Evolutionary conservation across 768 basidiomycete genomes (phyloP).

Genomic region (Boletus rubescentipes): DNA sequence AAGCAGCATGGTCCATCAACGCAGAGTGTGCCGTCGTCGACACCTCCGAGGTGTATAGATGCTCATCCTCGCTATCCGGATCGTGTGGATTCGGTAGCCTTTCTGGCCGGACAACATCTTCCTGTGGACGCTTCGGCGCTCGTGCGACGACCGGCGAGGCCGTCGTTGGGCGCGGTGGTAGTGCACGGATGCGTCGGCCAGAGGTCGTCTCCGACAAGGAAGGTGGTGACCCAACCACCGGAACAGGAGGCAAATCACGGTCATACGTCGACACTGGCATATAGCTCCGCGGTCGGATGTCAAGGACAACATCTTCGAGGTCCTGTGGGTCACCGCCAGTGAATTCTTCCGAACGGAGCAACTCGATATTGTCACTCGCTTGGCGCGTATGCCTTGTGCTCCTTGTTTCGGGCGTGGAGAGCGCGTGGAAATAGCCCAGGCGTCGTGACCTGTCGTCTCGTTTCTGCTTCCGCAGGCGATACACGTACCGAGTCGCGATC

Average conservation of each 20-base stretch:
- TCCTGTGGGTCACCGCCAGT: slow-evolving; percentile 5
- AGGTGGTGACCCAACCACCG: slow-evolving; percentile 9
- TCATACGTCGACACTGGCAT: slow-evolving; percentile 18
- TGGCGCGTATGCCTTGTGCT: slow-evolving; percentile 19
- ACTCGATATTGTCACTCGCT: slow-evolving; percentile 29
- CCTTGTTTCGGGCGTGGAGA: slow-evolving; percentile 16
- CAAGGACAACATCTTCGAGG: slow-evolving; percentile 20
- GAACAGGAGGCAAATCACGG: slow-evolving; percentile 10
- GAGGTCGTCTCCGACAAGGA: slow-evolving; percentile 11
- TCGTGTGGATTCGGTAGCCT: slow-evolving; percentile 7
- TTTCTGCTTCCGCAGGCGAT: slow-evolving; percentile 53
- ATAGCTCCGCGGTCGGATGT: slow-evolving; percentile 21
- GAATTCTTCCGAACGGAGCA: slow-evolving; percentile 22
- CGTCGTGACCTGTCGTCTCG: slow-evolving; percentile 36
- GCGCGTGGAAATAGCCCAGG: slow-evolving; percentile 33
- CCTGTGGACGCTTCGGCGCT: neutral
- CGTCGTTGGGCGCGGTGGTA: slow-evolving; percentile 28
- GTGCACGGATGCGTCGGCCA: slow-evolving; percentile 25
- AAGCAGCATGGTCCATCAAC: slow-evolving; percentile 30
- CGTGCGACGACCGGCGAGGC: neutral
- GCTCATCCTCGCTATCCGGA: slow-evolving; percentile 17
- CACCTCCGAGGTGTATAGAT: slow-evolving; percentile 15
- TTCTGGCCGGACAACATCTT: neutral
- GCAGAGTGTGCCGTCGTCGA: slow-evolving; percentile 30
- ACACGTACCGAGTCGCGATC: slow-evolving; percentile 53